phyloP scores from a whole-genome alignment of 2,329 filamentous ascomycete genomes.

The Pestalotiopsis sp. region DNA sequence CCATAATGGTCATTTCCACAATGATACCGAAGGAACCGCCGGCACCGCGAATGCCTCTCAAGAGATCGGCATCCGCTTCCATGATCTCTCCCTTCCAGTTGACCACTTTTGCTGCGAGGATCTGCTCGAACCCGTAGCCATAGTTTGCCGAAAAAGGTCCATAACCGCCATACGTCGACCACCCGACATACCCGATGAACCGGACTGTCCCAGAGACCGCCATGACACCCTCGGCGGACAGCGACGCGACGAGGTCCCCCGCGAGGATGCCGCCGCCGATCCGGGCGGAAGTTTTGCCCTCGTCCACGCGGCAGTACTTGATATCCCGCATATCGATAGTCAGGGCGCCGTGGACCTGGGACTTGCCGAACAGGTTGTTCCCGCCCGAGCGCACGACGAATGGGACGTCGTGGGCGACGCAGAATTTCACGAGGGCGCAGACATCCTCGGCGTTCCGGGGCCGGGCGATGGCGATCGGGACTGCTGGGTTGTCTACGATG shows the following conservation, averaged over 20 bases:
- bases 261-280: constrained; percentile 1
- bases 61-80: constrained; percentile 37
- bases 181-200: constrained; percentile 35
- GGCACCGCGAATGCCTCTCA: constrained; percentile 41
- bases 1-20: constrained; percentile 40
- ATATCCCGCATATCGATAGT: constrained; percentile 3
- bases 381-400: background rate
- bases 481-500: background rate
- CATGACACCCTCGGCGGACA: background rate
- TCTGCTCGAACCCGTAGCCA: constrained; percentile 39
- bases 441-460: constrained; percentile 1
- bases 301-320: background rate
- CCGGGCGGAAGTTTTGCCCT: background rate
- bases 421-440: background rate
- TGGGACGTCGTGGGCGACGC: background rate
- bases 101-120: constrained; percentile 39
- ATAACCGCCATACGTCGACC: constrained; percentile 38
- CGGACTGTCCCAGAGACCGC: constrained; percentile 19
- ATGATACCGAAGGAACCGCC: constrained; percentile 43
- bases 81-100: constrained; percentile 37
- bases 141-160: constrained; percentile 30
- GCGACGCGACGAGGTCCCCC: background rate
- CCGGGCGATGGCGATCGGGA: background rate
- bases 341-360: background rate
- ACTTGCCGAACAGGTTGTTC: background rate